These are phyloP conservation scores for Chenopodium berlandieri DNA, from an alignment of 148 eudicot genomes.

Conservation along the genomic window DNA sequence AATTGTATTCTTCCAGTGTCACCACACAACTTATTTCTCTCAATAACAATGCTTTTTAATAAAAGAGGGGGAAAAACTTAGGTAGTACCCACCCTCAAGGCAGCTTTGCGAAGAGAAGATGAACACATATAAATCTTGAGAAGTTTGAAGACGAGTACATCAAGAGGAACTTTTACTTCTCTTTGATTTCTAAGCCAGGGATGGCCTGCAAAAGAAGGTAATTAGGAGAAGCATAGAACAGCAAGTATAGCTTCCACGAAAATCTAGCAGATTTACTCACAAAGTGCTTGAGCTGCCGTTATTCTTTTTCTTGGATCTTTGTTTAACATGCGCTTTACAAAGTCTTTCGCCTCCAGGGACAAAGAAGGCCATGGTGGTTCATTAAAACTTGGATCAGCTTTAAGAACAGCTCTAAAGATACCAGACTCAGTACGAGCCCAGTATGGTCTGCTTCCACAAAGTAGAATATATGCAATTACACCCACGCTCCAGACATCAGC, in stretches of 20 bases:
- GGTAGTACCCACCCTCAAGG: conserved; percentile 60
- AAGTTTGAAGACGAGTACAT: conserved; percentile 65
- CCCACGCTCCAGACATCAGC: conserved; percentile 99
- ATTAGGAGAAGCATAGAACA: conserved; percentile 2
- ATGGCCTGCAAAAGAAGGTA: conserved; percentile 57
- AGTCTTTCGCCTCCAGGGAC: conserved; percentile 82
- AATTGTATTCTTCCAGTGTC: not conserved
- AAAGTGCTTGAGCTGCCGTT: conserved; percentile 86
- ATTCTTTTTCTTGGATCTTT: conserved; percentile 96
- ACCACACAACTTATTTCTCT: not conserved
- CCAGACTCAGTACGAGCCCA: conserved; percentile 99
- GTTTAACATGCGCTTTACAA: conserved; percentile 75
- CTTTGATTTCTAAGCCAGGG: conserved; percentile 68
- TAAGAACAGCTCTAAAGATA: conserved; percentile 79
- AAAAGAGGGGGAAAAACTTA: not conserved
- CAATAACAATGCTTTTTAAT: not conserved
- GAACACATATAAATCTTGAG: conserved; percentile 82
- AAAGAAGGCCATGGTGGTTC: conserved; percentile 94
- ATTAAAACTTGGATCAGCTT: conserved; percentile 87
- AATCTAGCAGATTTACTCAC: conserved; percentile 43
- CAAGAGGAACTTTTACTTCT: conserved; percentile 65
- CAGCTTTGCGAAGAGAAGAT: conserved; percentile 89
- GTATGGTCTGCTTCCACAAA: conserved; percentile 97
- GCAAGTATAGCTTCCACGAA: conserved; percentile 8
- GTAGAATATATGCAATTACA: conserved; percentile 82